Evolutionary conservation across 371 early-diverging fungal genomes (phyloP).

Genomic region (Nematocida sp.): DNA sequence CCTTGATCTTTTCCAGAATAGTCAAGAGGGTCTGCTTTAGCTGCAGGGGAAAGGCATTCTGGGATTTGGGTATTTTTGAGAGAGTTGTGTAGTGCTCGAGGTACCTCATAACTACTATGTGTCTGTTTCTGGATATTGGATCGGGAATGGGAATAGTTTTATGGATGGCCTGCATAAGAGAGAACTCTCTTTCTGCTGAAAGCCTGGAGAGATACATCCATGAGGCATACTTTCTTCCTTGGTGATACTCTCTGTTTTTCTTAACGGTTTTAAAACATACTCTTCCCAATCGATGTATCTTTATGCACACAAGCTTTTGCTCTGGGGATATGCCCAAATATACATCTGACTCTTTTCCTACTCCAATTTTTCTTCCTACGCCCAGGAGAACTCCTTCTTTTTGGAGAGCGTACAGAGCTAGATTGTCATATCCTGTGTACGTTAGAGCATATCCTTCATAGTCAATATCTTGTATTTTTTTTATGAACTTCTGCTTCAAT

Average conservation of each 20-base stretch:
- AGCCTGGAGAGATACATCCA: constrained; percentile 67
- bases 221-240: constrained; percentile 65
- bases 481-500: constrained; percentile 58
- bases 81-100: constrained; percentile 68
- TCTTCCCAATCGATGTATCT: constrained; percentile 76
- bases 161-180: constrained; percentile 69
- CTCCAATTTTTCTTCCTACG: constrained; percentile 95
- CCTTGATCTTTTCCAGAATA: constrained; percentile 83
- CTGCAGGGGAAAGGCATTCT: constrained; percentile 77
- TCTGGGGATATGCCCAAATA: constrained; percentile 57
- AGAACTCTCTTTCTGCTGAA: constrained; percentile 58
- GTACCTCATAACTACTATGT: constrained; percentile 91
- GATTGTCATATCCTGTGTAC: constrained; percentile 95
- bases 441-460: constrained; percentile 80
- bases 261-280: constrained; percentile 93
- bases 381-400: constrained; percentile 76
- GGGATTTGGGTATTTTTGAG: constrained; percentile 72
- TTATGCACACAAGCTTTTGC: constrained; percentile 53
- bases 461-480: constrained; percentile 17
- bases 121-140: constrained; percentile 84
- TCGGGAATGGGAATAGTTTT: constrained; percentile 85
- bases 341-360: constrained; percentile 88
- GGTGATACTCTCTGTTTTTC: constrained; percentile 85
- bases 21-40: constrained; percentile 85
- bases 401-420: constrained; percentile 85